Base-by-base conservation (phyloP, 2,329 filamentous ascomycete species). In the Lasiodiplodia sp. region DNA sequence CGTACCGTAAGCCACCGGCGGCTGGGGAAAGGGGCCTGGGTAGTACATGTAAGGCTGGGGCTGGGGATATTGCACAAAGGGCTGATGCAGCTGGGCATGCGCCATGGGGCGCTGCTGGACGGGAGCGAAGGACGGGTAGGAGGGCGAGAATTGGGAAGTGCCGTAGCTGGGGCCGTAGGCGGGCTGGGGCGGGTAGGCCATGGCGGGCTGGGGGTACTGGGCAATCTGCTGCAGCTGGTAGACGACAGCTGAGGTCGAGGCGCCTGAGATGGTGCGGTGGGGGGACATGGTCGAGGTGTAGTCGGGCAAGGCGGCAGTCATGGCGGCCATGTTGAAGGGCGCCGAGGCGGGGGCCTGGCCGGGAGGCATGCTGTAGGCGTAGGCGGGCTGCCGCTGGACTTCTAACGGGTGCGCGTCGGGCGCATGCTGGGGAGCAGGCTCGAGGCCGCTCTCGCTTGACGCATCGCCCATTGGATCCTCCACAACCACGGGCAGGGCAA, bases 391-490 rank as follows among this genome's bases (percentile, higher is more conserved):
- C 67, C 75, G 77, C 67, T 52, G 58, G 31, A 73, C 69, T 67
- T 79, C 78, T 57, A 72, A 70, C 65, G 75, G 76, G 18, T 69
- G 49, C 47, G n/a, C 16, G 40, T 44, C 34, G 28, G 37, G 37
- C 25, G 49, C 60, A 64, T 52, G 60, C 68, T 73, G 71, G 70
- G 75, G 71, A 57, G 73, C 73, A 70, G 70, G 71, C 69, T 77
- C 77, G 72, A 73, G 70, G 72, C 72, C 73, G 44, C 75, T 70
- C 53, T 74, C 74, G 68, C 73, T 70, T 66, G 79, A 76, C 73
- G 79, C 37, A 72, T 82, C 79, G 67, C 79, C 79, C 80, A 82
- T 81, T 70, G 75, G 76, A 71, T 76, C 75, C 69, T 80, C 77
- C 70, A 76, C 74, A 71, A 80, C 71, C 70, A 81, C 69, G 58